Conservation (phyloP, 768 basidiomycete species). For the Rhodotorula taiwanensis region DNA sequence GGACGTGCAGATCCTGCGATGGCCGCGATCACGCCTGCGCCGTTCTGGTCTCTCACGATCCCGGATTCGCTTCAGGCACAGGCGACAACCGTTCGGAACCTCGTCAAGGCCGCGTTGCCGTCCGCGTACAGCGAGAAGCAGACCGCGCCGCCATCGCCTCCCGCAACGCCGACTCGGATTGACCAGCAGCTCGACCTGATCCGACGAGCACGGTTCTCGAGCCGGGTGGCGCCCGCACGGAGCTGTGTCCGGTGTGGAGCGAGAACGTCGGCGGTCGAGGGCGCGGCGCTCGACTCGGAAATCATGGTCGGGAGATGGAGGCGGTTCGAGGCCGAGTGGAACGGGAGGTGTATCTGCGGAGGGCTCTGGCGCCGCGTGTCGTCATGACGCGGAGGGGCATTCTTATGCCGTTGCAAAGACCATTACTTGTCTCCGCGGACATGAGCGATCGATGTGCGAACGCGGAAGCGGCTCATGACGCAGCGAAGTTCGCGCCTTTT, state of each 20-base stretch:
- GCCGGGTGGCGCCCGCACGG: not conserved
- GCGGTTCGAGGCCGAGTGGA: conserved; percentile 11
- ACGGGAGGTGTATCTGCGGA: conserved; percentile 15
- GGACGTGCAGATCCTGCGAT: not conserved
- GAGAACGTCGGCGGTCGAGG: not conserved
- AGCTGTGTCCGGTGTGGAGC: not conserved
- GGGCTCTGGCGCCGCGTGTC: conserved; percentile 4
- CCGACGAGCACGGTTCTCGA: not conserved
- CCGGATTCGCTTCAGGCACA: not conserved
- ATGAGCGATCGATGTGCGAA: no score
- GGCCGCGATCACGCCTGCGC: not conserved
- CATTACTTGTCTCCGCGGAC: no score
- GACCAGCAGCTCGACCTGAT: not conserved
- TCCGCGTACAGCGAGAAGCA: not conserved
- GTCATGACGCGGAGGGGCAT: no score
- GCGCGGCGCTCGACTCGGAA: not conserved
- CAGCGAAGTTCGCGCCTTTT: not conserved
- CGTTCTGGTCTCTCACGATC: not conserved
- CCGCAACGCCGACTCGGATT: not conserved
- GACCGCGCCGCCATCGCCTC: not conserved
- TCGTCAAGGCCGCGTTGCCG: not conserved
- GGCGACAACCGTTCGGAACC: not conserved
- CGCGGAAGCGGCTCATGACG: not conserved
- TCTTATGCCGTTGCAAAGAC: no score
- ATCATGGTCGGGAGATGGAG: conserved; percentile 4